These are phyloP conservation scores for Mimosa bimucronata DNA, from an alignment of 306 rosid genomes.

Conservation along the genomic window DNA sequence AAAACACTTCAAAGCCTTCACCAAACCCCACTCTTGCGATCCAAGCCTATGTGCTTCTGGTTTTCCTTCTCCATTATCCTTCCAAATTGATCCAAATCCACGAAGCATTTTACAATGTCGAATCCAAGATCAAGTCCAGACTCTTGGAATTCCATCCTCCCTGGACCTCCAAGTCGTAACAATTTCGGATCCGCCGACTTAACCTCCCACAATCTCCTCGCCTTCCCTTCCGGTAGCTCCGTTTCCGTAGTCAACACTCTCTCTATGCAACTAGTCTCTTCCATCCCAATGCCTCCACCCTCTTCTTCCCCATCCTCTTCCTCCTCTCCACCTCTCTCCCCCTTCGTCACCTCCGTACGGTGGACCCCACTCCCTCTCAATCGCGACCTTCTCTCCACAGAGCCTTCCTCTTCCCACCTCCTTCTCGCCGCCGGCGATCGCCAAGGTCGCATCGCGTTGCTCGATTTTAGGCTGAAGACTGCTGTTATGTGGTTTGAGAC, in stretches of 20 bases:
- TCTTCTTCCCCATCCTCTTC: constrained; percentile 37
- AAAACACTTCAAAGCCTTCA: neutral
- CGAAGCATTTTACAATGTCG: constrained; percentile 34
- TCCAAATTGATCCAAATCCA: neutral
- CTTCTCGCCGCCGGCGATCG: constrained; percentile 94
- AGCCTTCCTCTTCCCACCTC: constrained; percentile 84
- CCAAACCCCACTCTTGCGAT: neutral
- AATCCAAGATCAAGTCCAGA: constrained; percentile 47
- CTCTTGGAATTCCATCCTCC: constrained; percentile 93
- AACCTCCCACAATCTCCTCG: constrained; percentile 77
- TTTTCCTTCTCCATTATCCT: neutral
- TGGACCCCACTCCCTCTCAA: constrained; percentile 84
- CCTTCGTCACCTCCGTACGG: constrained; percentile 85
- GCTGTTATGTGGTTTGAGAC: constrained; percentile 85
- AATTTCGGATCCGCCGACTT: constrained; percentile 94
- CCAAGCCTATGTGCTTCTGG: neutral
- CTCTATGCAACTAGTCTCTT: constrained; percentile 76
- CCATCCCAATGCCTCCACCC: constrained; percentile 85
- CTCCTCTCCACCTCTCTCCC: constrained; percentile 57
- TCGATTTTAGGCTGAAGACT: constrained; percentile 64
- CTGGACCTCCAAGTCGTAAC: constrained; percentile 92
- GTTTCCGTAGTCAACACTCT: constrained; percentile 76
- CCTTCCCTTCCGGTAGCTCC: constrained; percentile 91
- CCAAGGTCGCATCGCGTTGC: constrained; percentile 88
- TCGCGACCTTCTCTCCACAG: constrained; percentile 84